phyloP scores from a whole-genome alignment of 2,329 filamentous ascomycete species.

The Diaporthe ilicicola region DNA sequence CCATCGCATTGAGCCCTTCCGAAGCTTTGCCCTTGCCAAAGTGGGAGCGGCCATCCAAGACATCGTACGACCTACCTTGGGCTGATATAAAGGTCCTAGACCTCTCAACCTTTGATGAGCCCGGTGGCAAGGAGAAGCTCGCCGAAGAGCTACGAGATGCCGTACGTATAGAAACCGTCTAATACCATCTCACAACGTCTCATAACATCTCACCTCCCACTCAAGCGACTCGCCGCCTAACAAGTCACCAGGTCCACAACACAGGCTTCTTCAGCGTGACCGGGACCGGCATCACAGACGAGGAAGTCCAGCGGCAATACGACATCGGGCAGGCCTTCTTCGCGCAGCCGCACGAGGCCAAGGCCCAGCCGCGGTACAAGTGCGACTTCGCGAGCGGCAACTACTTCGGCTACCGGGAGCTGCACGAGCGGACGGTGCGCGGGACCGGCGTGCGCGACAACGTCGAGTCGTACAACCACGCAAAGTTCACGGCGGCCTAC shows the following conservation, averaged over 20 bases:
- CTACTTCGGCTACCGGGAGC: slow-evolving; percentile 57
- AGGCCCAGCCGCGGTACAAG: slow-evolving; percentile 55
- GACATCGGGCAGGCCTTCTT: slow-evolving; percentile 63
- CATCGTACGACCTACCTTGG: slow-evolving; percentile 47
- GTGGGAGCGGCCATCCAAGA: slow-evolving; percentile 43
- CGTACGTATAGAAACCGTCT: slow-evolving; percentile 38
- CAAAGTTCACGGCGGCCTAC: slow-evolving; percentile 56
- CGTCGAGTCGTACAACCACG: slow-evolving; percentile 62
- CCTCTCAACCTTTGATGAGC: slow-evolving; percentile 55
- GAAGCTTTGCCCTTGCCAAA: slow-evolving; percentile 34
- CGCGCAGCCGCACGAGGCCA: slow-evolving; percentile 55
- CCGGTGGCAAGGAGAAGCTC: slow-evolving; percentile 59
- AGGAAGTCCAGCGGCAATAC: slow-evolving; percentile 62
- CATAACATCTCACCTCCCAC: slow-evolving; percentile 29
- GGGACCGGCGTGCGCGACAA: slow-evolving; percentile 51
- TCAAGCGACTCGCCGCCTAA: neutral
- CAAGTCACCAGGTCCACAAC: slow-evolving; percentile 36
- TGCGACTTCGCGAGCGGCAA: slow-evolving; percentile 53
- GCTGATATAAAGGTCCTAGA: slow-evolving; percentile 64
- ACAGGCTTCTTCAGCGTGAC: slow-evolving; percentile 63
- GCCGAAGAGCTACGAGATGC: slow-evolving; percentile 62
- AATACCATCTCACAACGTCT: slow-evolving; percentile 34
- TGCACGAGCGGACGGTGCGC: slow-evolving; percentile 45
- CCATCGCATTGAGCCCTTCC: slow-evolving; percentile 24
- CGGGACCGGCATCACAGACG: slow-evolving; percentile 61